phyloP scores from a whole-genome alignment of 768 basidiomycete genomes.

The Auriscalpium orientale region DNA sequence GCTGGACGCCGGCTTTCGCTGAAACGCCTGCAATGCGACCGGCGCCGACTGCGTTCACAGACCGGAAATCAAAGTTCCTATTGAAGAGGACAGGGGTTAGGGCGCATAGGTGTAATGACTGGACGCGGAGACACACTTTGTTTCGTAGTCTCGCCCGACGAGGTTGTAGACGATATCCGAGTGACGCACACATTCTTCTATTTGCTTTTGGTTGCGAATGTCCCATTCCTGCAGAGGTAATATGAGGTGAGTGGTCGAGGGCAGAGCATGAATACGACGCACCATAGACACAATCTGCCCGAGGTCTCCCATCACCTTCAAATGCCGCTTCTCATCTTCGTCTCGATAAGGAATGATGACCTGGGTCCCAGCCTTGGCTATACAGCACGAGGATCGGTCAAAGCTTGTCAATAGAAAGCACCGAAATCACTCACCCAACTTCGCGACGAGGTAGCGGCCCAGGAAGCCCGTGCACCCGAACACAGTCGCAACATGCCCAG shows the following conservation, averaged over 20 bases:
- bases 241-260: not conserved
- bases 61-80: conserved; percentile 83
- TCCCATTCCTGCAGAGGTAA: conserved; percentile 78
- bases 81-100: not conserved
- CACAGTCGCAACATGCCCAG: conserved; percentile 90
- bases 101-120: not conserved
- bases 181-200: conserved; percentile 88
- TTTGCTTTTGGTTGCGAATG: conserved; percentile 81
- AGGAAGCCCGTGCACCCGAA: conserved; percentile 96
- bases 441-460: conserved; percentile 88
- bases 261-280: conserved; percentile 16
- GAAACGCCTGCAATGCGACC: conserved; percentile 81
- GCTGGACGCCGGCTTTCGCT: conserved; percentile 66
- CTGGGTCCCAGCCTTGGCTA: conserved; percentile 87
- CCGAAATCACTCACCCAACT: conserved; percentile 62
- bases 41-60: conserved; percentile 79
- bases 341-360: conserved; percentile 94
- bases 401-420: too few relatives aligned
- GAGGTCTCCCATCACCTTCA: conserved; percentile 92
- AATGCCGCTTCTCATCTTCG: conserved; percentile 82
- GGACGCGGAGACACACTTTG: conserved; percentile 57
- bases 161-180: conserved; percentile 97
- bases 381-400: not conserved
- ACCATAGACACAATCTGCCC: conserved; percentile 96
- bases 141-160: conserved; percentile 89